Evolutionary conservation across 805 yeast species (phyloP).

Genomic region (Monosporozyma servazzii): DNA sequence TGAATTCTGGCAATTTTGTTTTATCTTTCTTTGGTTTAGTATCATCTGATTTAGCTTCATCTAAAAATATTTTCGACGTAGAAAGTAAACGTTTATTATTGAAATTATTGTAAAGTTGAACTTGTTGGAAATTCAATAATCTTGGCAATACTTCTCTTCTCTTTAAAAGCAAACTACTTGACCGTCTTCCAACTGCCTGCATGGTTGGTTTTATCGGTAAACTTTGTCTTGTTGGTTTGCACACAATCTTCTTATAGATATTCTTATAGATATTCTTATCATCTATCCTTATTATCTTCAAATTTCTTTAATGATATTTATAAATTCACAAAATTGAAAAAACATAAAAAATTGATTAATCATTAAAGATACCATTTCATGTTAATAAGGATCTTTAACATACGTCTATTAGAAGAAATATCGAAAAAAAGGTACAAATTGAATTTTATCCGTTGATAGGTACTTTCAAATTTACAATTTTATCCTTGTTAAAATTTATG

Average conservation of each 20-base stretch:
- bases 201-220: not conserved
- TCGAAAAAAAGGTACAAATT: not conserved
- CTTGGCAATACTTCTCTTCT: not conserved
- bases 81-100: not conserved
- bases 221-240: not conserved
- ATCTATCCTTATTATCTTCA: not conserved
- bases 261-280: too few relatives aligned
- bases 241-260: not conserved
- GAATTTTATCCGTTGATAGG: too few relatives aligned
- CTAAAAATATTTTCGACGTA: not conserved
- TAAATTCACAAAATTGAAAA: not conserved
- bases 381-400: not conserved
- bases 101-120: not conserved
- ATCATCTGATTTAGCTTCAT: not conserved
- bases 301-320: not conserved
- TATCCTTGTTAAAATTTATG: not conserved
- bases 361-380: not conserved
- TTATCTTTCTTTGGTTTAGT: constrained; percentile 7
- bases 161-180: not conserved
- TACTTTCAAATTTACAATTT: too few relatives aligned
- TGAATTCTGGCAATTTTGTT: constrained; percentile 16
- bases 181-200: not conserved
- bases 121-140: not conserved
- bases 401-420: not conserved
- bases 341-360: not conserved